phyloP scores from a whole-genome alignment of 495 filamentous ascomycete genomes.

The Aspergillus biplanus region DNA sequence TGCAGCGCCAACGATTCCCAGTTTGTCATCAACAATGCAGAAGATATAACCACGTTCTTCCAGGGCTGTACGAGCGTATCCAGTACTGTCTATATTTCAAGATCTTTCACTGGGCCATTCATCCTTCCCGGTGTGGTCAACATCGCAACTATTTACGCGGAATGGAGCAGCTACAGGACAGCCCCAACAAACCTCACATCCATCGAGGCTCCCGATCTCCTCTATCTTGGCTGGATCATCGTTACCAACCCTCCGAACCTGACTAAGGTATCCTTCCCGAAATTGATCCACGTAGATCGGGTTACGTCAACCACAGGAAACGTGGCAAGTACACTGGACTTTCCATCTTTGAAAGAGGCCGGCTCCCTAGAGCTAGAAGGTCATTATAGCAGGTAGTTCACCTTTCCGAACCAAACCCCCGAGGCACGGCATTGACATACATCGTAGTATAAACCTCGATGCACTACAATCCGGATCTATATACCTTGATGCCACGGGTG shows the following conservation, averaged over 20 bases:
- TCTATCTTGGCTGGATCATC: background rate
- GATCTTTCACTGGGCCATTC: background rate
- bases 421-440: background rate
- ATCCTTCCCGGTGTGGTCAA: background rate
- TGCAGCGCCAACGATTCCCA: background rate
- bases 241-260: background rate
- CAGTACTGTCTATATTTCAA: background rate
- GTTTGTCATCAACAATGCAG: background rate
- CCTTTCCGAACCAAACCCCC: background rate
- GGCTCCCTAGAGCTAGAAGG: background rate
- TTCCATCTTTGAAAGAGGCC: background rate
- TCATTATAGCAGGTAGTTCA: background rate
- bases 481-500: no score
- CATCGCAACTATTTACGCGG: background rate
- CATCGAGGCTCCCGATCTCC: background rate
- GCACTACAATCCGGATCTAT: no score
- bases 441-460: no score
- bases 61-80: background rate
- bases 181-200: background rate
- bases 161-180: no score
- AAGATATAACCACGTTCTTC: background rate
- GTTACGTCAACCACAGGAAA: background rate
- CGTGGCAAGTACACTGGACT: background rate
- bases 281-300: background rate
- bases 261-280: background rate